phyloP scores from a whole-genome alignment of 1,284 basidiomycete genomes.

The Peniophora sp. region DNA sequence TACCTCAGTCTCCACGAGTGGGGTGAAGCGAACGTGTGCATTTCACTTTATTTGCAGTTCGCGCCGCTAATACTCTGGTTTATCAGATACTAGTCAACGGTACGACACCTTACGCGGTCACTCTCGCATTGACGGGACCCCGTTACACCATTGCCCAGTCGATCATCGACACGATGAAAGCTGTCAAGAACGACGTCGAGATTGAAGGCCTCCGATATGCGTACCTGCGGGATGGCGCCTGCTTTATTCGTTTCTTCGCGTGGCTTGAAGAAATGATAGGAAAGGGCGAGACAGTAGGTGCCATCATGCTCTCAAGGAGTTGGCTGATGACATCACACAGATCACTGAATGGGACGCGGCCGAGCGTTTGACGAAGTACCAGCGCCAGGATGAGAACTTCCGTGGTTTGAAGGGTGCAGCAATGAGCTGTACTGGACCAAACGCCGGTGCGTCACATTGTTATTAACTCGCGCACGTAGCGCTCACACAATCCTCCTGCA shows the following conservation, averaged over 20 bases:
- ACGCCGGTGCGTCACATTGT: slow-evolving; percentile 37
- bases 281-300: slow-evolving; percentile 41
- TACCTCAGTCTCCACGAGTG: too few relatives aligned
- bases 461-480: too few relatives aligned
- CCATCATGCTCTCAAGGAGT: too few relatives aligned
- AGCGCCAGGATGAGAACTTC: slow-evolving; percentile 69
- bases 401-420: slow-evolving; percentile 90
- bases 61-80: too few relatives aligned
- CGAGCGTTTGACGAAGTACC: slow-evolving; percentile 73
- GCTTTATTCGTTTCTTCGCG: slow-evolving; percentile 71
- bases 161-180: slow-evolving; percentile 71
- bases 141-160: slow-evolving; percentile 64
- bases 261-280: slow-evolving; percentile 84
- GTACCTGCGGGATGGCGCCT: slow-evolving; percentile 86
- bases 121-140: slow-evolving; percentile 70
- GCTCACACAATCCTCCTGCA: too few relatives aligned
- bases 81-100: slow-evolving; percentile 60
- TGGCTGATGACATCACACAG: slow-evolving; percentile 25
- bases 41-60: too few relatives aligned
- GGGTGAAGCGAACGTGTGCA: too few relatives aligned
- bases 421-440: slow-evolving; percentile 85
- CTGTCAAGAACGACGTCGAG: slow-evolving; percentile 76
- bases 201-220: slow-evolving; percentile 51
- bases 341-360: slow-evolving; percentile 92
- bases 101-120: slow-evolving; percentile 71